These are phyloP conservation scores for Tilletia caries DNA, from an alignment of 1,284 basidiomycete species.

Conservation along the genomic window DNA sequence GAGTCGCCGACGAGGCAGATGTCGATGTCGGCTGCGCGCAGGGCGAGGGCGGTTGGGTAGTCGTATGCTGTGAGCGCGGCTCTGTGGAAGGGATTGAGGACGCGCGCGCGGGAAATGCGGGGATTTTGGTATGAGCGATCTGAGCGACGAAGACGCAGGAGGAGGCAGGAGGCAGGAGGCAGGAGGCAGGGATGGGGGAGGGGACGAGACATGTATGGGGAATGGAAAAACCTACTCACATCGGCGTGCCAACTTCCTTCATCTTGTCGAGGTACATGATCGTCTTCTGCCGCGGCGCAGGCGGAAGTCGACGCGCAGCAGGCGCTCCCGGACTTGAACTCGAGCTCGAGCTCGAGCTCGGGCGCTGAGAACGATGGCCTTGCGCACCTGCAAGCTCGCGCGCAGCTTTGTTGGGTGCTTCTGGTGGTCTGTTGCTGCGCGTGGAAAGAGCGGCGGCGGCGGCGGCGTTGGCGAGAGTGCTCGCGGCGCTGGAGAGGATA, in stretches of 20 bases:
- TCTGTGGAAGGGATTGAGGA: no score
- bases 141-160: not conserved
- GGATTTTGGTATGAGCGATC: not conserved
- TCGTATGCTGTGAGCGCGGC: constrained; percentile 49
- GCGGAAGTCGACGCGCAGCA: constrained; percentile 19
- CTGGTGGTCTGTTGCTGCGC: not conserved
- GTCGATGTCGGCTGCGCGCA: constrained; percentile 44
- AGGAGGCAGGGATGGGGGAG: no score
- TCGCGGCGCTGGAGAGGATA: not conserved
- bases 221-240: no score
- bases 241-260: constrained; percentile 20
- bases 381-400: not conserved
- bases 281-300: constrained; percentile 30
- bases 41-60: constrained; percentile 43
- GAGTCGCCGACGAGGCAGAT: constrained; percentile 52
- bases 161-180: not conserved
- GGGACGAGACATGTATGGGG: no score
- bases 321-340: not conserved
- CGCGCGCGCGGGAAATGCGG: no score
- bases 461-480: no score
- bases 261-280: constrained; percentile 30
- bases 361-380: not conserved
- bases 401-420: not conserved
- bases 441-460: no score
- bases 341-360: not conserved